Conservation (phyloP, 257 asterid genomes). For the Nicotiana noctiflora region DNA sequence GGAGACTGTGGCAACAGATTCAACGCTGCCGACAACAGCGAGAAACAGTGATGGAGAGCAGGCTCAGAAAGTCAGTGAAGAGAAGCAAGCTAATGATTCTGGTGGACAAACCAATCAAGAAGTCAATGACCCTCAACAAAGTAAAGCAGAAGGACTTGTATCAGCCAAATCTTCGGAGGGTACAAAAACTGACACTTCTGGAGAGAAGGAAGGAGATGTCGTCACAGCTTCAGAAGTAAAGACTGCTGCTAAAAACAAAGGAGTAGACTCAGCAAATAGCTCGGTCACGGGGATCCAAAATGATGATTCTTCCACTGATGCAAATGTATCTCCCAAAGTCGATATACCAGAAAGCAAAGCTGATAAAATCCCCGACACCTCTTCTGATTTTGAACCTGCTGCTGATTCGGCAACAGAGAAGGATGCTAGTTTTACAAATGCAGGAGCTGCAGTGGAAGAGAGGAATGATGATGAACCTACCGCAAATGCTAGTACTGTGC, state of each 20-base stretch:
- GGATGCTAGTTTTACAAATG: conserved; percentile 22
- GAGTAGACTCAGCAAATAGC: conserved; percentile 13
- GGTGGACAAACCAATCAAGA: conserved; percentile 14
- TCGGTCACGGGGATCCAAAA: conserved; percentile 19
- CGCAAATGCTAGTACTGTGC: conserved; percentile 20
- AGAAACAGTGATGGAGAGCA: conserved; percentile 19
- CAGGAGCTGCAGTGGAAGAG: conserved; percentile 20
- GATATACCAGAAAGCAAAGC: conserved; percentile 18
- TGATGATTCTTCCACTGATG: conserved; percentile 19
- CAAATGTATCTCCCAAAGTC: conserved; percentile 16
- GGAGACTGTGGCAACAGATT: conserved; percentile 18
- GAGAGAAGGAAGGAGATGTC: conserved; percentile 24
- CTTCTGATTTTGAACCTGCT: conserved; percentile 16
- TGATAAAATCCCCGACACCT: conserved; percentile 15
- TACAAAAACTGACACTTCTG: conserved; percentile 15
- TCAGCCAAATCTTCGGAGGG: conserved; percentile 18
- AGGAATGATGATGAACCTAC: conserved; percentile 4
- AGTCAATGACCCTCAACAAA: conserved; percentile 22
- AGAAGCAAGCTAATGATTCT: conserved; percentile 21
- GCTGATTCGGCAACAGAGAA: conserved; percentile 19
- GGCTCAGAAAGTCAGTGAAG: conserved; percentile 24
- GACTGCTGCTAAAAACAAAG: conserved; percentile 23
- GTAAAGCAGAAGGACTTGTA: neutral
- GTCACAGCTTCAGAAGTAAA: conserved; percentile 16
- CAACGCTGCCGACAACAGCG: conserved; percentile 2